These are phyloP conservation scores for Blastosporella zonata DNA, from an alignment of 1,284 basidiomycete species.

Conservation along the genomic window DNA sequence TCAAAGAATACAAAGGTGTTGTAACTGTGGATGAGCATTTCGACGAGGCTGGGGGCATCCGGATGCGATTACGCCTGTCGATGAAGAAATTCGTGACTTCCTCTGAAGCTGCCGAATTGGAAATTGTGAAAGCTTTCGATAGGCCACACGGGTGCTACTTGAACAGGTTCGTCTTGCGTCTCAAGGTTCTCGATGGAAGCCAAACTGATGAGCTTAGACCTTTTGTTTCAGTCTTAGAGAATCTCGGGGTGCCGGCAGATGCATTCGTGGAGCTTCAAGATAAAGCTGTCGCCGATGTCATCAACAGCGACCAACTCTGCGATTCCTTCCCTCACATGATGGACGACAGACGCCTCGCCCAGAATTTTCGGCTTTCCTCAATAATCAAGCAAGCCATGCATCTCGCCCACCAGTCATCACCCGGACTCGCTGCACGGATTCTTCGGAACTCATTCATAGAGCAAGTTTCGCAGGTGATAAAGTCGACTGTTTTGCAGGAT, in stretches of 20 bases:
- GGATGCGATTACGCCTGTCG: neutral
- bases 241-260: constrained; percentile 49
- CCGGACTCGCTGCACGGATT: constrained; percentile 39
- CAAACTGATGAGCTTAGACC: constrained; percentile 36
- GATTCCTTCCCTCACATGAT: constrained; percentile 51
- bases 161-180: neutral
- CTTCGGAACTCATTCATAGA: constrained; percentile 50
- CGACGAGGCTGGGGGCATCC: neutral
- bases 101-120: neutral
- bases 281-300: constrained; percentile 44
- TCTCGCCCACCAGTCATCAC: constrained; percentile 36
- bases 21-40: neutral
- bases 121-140: neutral
- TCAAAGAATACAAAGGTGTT: neutral
- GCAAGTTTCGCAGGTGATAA: constrained; percentile 50
- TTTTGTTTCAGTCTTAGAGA: constrained; percentile 70
- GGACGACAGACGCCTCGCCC: constrained; percentile 41
- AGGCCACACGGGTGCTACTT: neutral
- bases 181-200: neutral
- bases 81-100: neutral
- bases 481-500: constrained; percentile 60
- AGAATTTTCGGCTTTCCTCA: constrained; percentile 12
- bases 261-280: constrained; percentile 57
- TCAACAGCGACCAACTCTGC: constrained; percentile 48
- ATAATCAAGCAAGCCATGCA: neutral